These are phyloP conservation scores for Leccinum imitatum DNA, from an alignment of 768 basidiomycete species.

Conservation along the genomic window DNA sequence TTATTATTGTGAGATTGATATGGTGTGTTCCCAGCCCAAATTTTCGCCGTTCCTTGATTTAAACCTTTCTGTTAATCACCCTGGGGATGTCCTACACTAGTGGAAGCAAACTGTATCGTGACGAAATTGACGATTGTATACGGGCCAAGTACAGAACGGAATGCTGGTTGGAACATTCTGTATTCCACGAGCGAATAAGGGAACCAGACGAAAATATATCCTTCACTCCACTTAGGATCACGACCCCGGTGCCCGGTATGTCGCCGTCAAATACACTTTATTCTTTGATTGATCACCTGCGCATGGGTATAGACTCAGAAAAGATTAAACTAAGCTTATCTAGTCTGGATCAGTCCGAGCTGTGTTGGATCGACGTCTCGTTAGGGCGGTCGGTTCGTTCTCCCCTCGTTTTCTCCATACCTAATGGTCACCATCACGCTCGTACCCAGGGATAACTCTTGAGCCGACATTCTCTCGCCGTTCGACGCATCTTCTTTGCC, in stretches of 20 bases:
- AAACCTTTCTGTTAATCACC: neutral
- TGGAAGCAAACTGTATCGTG: constrained; percentile 65
- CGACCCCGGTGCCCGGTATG: constrained; percentile 59
- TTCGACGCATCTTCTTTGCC: constrained; percentile 82
- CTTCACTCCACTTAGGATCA: constrained; percentile 62
- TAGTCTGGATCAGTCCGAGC: constrained; percentile 69
- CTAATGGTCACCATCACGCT: neutral
- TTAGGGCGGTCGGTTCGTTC: constrained; percentile 23
- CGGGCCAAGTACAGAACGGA: constrained; percentile 76
- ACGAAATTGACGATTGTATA: constrained; percentile 48
- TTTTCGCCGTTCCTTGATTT: neutral
- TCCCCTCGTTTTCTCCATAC: neutral
- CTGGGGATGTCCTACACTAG: constrained; percentile 36
- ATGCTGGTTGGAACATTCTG: constrained; percentile 90
- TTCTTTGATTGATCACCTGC: neutral
- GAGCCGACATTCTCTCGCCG: constrained; percentile 60
- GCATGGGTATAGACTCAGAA: constrained; percentile 47
- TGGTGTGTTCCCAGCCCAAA: constrained; percentile 46
- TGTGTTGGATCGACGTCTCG: constrained; percentile 52
- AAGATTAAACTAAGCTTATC: constrained; percentile 65
- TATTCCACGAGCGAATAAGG: constrained; percentile 74
- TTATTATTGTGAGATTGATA: constrained; percentile 68
- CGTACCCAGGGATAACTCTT: constrained; percentile 48
- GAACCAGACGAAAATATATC: constrained; percentile 64
- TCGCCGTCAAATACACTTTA: neutral